phyloP scores from a whole-genome alignment of 1,284 basidiomycete species.

The Stereum hirsutum region DNA sequence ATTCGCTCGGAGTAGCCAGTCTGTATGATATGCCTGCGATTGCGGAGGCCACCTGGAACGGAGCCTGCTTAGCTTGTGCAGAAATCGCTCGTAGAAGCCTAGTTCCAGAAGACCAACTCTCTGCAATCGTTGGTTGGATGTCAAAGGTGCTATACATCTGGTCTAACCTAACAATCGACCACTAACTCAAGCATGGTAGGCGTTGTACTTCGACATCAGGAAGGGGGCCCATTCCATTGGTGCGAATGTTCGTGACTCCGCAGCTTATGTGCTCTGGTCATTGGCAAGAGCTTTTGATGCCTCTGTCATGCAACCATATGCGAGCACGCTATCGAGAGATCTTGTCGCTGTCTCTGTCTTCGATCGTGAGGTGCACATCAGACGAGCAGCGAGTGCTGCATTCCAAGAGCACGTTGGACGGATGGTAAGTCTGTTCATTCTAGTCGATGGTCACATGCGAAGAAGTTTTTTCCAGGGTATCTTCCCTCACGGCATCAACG shows the following conservation, averaged over 20 bases:
- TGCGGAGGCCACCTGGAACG: constrained; percentile 90
- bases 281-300: constrained; percentile 72
- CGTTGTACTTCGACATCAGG: constrained; percentile 86
- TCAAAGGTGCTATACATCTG: constrained; percentile 47
- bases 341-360: constrained; percentile 78
- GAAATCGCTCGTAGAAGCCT: constrained; percentile 85
- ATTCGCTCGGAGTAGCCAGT: constrained; percentile 48
- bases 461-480: constrained; percentile 43
- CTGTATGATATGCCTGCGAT: constrained; percentile 67
- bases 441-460: constrained; percentile 6
- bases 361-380: constrained; percentile 91
- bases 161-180: constrained; percentile 8
- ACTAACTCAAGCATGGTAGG: constrained; percentile 35
- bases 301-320: constrained; percentile 52
- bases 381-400: constrained; percentile 95
- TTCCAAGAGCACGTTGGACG: constrained; percentile 97
- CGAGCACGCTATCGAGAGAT: constrained; percentile 55
- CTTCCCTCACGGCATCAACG: constrained; percentile 91
- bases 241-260: constrained; percentile 90
- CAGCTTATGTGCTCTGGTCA: constrained; percentile 94
- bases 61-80: constrained; percentile 86
- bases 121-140: constrained; percentile 67
- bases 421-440: constrained; percentile 46
- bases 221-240: constrained; percentile 92
- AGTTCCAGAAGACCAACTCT: constrained; percentile 46